Conservation (phyloP, 495 filamentous ascomycete species). For the Symbiotaphrina buchneri region DNA sequence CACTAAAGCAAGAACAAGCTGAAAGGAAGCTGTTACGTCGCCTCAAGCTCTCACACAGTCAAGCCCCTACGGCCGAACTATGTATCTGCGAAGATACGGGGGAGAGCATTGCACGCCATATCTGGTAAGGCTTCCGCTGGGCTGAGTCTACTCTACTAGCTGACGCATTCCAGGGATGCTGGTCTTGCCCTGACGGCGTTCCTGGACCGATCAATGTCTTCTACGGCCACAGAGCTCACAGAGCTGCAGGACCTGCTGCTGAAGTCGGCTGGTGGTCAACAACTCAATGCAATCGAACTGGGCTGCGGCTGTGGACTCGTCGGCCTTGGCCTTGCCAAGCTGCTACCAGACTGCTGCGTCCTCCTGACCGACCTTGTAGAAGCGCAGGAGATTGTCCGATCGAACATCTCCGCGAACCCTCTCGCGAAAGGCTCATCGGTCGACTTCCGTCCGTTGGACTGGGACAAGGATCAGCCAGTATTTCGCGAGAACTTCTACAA, state of each 20-base stretch:
- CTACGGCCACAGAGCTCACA: slow-evolving; percentile 6
- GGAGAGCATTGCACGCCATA: slow-evolving; percentile 83
- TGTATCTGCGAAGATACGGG: slow-evolving; percentile 74
- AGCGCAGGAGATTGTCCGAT: slow-evolving; percentile 37
- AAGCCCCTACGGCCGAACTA: no score
- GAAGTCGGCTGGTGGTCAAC: slow-evolving; percentile 9
- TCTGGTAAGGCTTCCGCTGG: slow-evolving; percentile 39
- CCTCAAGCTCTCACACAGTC: no score
- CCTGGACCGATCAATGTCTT: slow-evolving; percentile 12
- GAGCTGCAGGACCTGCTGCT: slow-evolving; percentile 8
- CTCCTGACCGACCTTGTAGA: slow-evolving; percentile 69
- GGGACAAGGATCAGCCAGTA: slow-evolving; percentile 28
- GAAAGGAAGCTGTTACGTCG: no score
- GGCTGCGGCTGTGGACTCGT: slow-evolving; percentile 74
- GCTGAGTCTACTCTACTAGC: slow-evolving; percentile 3
- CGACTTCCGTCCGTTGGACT: slow-evolving; percentile 48
- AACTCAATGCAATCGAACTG: slow-evolving; percentile 45
- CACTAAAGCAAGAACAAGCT: no score
- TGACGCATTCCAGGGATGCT: slow-evolving; percentile 32
- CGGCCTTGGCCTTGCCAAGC: slow-evolving; percentile 46
- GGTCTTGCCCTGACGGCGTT: slow-evolving; percentile 32
- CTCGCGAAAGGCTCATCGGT: slow-evolving; percentile 16
- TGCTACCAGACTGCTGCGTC: slow-evolving; percentile 29
- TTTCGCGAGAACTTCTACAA: slow-evolving; percentile 15
- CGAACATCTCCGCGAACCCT: slow-evolving; percentile 25